Conservation (phyloP, 805 yeast genomes). For the Debaryomyces castellii region DNA sequence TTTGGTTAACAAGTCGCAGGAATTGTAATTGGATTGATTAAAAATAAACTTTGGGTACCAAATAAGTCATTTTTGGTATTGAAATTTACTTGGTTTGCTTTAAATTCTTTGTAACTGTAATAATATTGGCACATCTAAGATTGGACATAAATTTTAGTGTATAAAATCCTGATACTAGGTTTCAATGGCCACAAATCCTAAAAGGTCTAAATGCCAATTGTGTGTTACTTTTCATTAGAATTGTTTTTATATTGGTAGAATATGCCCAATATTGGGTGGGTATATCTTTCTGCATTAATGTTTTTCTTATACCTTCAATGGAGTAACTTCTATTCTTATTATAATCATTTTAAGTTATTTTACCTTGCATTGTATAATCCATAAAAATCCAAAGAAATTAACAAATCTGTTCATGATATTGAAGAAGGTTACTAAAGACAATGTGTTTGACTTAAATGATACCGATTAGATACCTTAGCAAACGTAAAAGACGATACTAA, state of each 20-base stretch:
- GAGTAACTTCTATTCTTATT: no score
- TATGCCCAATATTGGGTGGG: slow-evolving; percentile 26
- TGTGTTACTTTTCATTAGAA: slow-evolving; percentile 24
- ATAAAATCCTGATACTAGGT: background rate
- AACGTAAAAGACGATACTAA: no score
- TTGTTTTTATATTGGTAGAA: slow-evolving; percentile 27
- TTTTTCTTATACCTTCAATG: no score
- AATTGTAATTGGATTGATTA: slow-evolving; percentile 23
- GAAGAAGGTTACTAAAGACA: no score
- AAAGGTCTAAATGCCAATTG: slow-evolving; percentile 3
- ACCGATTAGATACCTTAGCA: no score
- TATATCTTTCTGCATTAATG: slow-evolving; percentile 16
- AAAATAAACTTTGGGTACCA: background rate
- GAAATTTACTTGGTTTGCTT: slow-evolving; percentile 27
- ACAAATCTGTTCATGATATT: no score
- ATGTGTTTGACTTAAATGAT: no score
- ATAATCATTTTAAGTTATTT: no score
- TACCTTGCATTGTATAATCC: no score
- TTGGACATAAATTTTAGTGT: background rate
- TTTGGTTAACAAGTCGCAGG: slow-evolving; percentile 28
- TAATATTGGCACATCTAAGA: background rate
- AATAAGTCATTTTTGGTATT: slow-evolving; percentile 13
- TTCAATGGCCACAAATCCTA: background rate
- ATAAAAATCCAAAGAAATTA: no score
- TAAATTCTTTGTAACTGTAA: slow-evolving; percentile 17